Base-by-base conservation (phyloP, 2,329 filamentous ascomycete species). In the Curvularia verruculosa region DNA sequence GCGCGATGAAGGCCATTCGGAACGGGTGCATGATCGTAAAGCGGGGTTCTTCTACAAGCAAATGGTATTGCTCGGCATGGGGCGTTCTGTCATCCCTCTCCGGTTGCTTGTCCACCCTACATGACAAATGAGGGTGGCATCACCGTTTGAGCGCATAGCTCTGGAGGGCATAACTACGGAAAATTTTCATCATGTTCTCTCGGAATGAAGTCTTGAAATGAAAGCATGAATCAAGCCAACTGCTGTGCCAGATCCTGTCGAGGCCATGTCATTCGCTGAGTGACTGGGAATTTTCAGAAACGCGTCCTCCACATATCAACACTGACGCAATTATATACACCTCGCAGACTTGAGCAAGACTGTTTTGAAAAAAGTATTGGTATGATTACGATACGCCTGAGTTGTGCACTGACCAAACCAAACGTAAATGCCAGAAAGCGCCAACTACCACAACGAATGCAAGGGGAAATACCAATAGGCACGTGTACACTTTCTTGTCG, bases 111-210 rank as follows among this genome's bases (percentile, higher is more conserved):
- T 68, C 64, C 64, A 68, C 63, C 69, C 65, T 57, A 54, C 63
- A 68, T 64, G 59, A 65, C 66, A 60, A 66, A 70, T 67, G 71
- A 69, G 65, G 68, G 57, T 67, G 65, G 62, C 61, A 63, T 56
- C 59, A 66, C 60, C 61, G 61, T 67, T 59, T 63, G 64, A 66
- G 66, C 64, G 50, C 64, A 64, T 62, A 69, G 67, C 67, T 72
- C 67, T 67, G 64, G 69, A 69, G 73, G 73, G 70, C 73, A 75
- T 69, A 67, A 72, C 64, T 68, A 73, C 69, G 67, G 73, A 70
- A 75, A 75, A 66, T 68, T 72, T 52, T 72, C 66, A 74, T 74
- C 72, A 75, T 73, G 69, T 70, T 74, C 72, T 73, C 46, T 69
- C 43, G 43, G 26, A 46, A 46, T 46, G 43, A 46, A 46, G 26